Percentiles rank a stretch among this genome's conserved stretches.
Evolutionary conservation across 805 yeast genomes (phyloP).

Genomic region (Candida chauliodis): DNA sequence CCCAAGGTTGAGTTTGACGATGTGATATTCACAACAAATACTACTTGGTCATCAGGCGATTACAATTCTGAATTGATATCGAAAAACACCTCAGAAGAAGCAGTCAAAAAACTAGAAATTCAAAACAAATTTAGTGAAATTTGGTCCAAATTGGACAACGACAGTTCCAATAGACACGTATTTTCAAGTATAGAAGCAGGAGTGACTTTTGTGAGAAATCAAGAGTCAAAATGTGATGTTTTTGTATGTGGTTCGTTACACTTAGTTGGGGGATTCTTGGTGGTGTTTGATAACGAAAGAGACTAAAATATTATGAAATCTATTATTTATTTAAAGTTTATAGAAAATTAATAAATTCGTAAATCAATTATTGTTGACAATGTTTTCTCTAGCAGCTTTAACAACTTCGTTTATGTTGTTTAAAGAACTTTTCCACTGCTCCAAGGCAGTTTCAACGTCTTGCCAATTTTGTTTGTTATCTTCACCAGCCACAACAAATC

Average conservation of each 20-base stretch:
- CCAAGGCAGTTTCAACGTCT: conserved; percentile 31
- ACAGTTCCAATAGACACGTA: conserved; percentile 39
- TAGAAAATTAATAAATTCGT: too few relatives aligned
- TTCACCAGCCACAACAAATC: conserved; percentile 39
- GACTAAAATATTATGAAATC: conserved; percentile 5
- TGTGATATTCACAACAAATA: conserved; percentile 84
- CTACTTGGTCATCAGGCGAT: conserved; percentile 81
- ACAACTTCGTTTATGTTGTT: conserved; percentile 40
- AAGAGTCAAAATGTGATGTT: conserved; percentile 47
- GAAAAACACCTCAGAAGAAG: conserved; percentile 74
- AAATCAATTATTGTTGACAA: conserved; percentile 24
- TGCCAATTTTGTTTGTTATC: conserved; percentile 32
- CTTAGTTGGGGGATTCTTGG: conserved; percentile 88
- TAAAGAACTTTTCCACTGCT: conserved; percentile 39
- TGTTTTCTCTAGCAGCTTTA: conserved; percentile 40
- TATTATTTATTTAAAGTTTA: conserved; percentile 3
- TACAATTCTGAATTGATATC: conserved; percentile 84
- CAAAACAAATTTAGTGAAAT: conserved; percentile 70
- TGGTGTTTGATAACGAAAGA: conserved; percentile 60
- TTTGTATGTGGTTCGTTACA: conserved; percentile 94
- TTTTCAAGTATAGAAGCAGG: conserved; percentile 76
- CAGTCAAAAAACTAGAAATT: conserved; percentile 74
- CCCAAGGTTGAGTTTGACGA: conserved; percentile 59
- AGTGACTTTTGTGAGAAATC: conserved; percentile 45
- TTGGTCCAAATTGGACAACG: conserved; percentile 57